Evolutionary conservation across 176 grass and related monocot genomes (phyloP), one percentile per base, ranked within the genome.

Genomic region (Triticum turgidum): DNA sequence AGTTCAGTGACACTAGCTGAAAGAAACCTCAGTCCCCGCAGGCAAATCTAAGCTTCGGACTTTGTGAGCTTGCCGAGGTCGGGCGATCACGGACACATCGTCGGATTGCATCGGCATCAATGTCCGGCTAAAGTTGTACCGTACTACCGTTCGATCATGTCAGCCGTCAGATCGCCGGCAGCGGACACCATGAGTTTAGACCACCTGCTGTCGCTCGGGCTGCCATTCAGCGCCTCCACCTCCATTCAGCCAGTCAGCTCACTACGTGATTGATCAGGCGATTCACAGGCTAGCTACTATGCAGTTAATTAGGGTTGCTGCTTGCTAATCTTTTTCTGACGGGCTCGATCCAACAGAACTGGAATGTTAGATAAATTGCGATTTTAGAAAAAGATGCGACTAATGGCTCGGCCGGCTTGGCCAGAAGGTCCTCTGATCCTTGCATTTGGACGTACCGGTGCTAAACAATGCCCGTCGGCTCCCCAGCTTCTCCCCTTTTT

Each of bases 21-120:
- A 94, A 94, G 76, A 94, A 94, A 0, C 90, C 93, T 82, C 93
- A 92, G 33, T 92, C 29, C 79, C 66, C 47, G 29, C 93, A 94
- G 8, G 90, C 87, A 9, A 82, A 54, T 27, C 25, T 89, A 29
- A 94, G 85, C 59, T 44, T 88, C 4, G 1, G 15, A 54, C 3
- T 80, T 45, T 13, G 67, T 8, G 24, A 89, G 41, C 41, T 58
- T 94, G 15, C 59, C 29, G 20, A 92, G 64, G 66, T 92, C 84
- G 3, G 39, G 1, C 39, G 39, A 92, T 49, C 27, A 77, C 67
- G 0, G 92, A 79, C 32, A 90, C 44, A 2, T 83, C 75, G 21
- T 22, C 5, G 34, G 73, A 80, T 18, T 32, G 63, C 58, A 42
- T 77, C 80, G 8, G 3, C 13, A 17, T 73, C 41, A 6, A 89